Base-by-base conservation (phyloP, 345 rosid species). In the Isatis tinctoria region DNA sequence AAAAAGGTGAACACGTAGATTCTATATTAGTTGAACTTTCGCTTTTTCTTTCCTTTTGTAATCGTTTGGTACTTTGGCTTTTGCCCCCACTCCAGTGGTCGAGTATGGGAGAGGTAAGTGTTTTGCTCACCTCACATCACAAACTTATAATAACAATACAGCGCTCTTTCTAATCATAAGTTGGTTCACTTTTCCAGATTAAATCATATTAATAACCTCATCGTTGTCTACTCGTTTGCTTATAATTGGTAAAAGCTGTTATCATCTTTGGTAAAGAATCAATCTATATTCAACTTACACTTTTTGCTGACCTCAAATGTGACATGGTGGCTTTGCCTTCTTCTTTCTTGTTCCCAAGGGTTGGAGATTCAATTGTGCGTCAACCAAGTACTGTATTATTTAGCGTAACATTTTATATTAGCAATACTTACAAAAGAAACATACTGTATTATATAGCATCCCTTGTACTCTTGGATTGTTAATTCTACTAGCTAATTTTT, bases 1-100 rank as follows among this genome's bases (percentile, higher is more conserved):
- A 30, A 54, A 4, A 33, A 26, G 26, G 40, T 43, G 16, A 20
- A 43, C 18, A 62, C 70, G 56, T 32, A 62, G 24, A 10, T 2
- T 6, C 1, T 41, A 22, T 61, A 37, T 52, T 43, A 43, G 37
- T 45, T 37, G 6, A 48, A 57, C 20, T 43, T 37, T 16, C 39
- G 53, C 35, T 10, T 63, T 65, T 49, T 51, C 6, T 1, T 51
- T 24, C 0, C n/a, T n/a, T n/a, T 22, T 22, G 2, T 1, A 22
- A 7, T 30, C 32, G 10, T 28, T 10, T 49, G 30, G 14, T n/a
- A 49, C 56, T 49, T 49, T 75, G 69, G 74, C 74, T 68, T 75
- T 75, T 75, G 74, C 69, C 74, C 40, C 64, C 64, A 61, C 67
- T 52, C 70, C 74, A 61, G 69, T 51, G 40, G 57, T 51, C 47